phyloP scores from a whole-genome alignment of 2,329 filamentous ascomycete species.

The Aureobasidium lini region DNA sequence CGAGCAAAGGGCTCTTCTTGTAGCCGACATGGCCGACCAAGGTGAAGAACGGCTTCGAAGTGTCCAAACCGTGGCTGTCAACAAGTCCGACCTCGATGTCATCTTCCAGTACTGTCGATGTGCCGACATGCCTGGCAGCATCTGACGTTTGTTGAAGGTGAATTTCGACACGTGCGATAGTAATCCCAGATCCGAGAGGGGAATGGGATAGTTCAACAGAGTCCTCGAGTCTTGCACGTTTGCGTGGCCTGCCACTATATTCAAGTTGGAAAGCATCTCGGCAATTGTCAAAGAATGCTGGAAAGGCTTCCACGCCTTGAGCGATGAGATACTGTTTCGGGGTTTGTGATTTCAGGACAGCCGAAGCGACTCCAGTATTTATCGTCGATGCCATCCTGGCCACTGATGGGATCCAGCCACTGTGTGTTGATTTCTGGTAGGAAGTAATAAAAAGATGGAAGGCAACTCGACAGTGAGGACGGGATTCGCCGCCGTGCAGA shows the following conservation, averaged over 20 bases:
- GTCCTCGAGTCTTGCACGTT: slow-evolving; percentile 3
- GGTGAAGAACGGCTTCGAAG: neutral
- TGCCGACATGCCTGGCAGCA: neutral
- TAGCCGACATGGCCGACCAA: neutral
- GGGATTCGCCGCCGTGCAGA: neutral
- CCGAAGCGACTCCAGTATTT: neutral
- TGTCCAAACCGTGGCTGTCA: neutral
- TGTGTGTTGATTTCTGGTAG: neutral
- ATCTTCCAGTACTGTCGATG: neutral
- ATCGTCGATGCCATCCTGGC: neutral
- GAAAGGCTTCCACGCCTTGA: neutral
- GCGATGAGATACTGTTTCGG: neutral
- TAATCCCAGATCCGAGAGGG: neutral
- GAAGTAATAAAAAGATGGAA: neutral
- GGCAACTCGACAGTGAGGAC: neutral
- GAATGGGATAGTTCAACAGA: neutral
- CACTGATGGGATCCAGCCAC: neutral
- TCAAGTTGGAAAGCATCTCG: slow-evolving; percentile 1
- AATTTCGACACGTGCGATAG: slow-evolving; percentile 5
- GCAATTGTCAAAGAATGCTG: slow-evolving; percentile 4
- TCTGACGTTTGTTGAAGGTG: neutral
- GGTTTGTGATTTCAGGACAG: neutral
- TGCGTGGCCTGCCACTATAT: slow-evolving; percentile 1
- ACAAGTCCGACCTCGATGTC: slow-evolving; percentile 1
- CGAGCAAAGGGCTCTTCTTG: neutral